Base-by-base conservation (phyloP, 495 filamentous ascomycete species). In the Tetracladium setigerum region DNA sequence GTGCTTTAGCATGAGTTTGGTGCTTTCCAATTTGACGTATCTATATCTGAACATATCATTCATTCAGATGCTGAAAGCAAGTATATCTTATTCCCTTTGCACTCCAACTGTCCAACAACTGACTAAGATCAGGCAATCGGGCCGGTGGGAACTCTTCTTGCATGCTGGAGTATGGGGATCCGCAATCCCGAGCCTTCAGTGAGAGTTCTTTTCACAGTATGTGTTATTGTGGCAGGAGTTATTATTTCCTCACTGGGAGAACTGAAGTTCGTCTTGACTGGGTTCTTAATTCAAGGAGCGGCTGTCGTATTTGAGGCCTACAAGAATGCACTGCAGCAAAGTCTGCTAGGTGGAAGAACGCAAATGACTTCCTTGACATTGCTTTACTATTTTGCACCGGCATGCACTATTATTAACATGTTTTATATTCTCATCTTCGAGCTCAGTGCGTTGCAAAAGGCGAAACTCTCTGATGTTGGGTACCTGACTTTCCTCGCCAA, bases 1-100 rank as follows among this genome's bases (percentile, higher is more conserved):
- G 30, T 74, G 86, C 46, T 88, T 86, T 70, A 81, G 75, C 54
- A 72, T 79, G 50, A 82, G 77, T 47, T 67, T 89, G 51, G 83
- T 87, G 46, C 85, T 76, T 66, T 78, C 78, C 47, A 88, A 87
- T 64, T 63, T 83, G 48, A 77, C 81, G 11, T 89, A 88, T 61
- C 67, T 89, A 16, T 87, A 87, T 62, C 70, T 88, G 13, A 82
- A 74, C 53, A 83, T 89, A 4, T 71, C 82, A 22, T 89, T 88
- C 62, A 87, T 87, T 56, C 85, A 89, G 66, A 88, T 89, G 82
- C 72, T 88, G 51, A 89, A 89, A 75, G 79, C 81, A 55, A n/a
- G 64, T 50, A 8, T 2, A 22, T n/a, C n/a, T 30, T 52, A 19
- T 19, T n/a, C n/a, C n/a, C n/a, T n/a, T n/a, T n/a, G n/a, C n/a